phyloP scores from a whole-genome alignment of 2,329 filamentous ascomycete genomes.

The Didymella exigua region DNA sequence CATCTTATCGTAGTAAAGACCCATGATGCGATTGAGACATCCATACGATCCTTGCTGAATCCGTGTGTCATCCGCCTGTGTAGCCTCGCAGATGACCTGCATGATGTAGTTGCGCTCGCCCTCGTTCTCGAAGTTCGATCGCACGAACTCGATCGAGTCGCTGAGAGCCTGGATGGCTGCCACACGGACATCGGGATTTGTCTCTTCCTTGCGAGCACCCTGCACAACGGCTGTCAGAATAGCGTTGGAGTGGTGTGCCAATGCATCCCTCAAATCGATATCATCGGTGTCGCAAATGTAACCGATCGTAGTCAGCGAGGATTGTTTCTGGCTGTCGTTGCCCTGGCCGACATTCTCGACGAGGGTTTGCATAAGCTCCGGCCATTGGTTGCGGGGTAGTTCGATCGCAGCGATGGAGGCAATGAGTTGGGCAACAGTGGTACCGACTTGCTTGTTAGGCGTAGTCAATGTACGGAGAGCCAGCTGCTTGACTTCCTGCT shows the following conservation, averaged over 20 bases:
- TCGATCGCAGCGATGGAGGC: slow-evolving; percentile 94
- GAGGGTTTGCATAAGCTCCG: slow-evolving; percentile 83
- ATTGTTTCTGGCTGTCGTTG: slow-evolving; percentile 86
- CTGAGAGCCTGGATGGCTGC: slow-evolving; percentile 93
- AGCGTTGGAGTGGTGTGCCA: slow-evolving; percentile 86
- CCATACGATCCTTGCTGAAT: slow-evolving; percentile 97
- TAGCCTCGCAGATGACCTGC: slow-evolving; percentile 99
- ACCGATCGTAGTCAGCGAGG: slow-evolving; percentile 93
- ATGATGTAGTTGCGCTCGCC: slow-evolving; percentile 99
- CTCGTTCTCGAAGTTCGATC: slow-evolving; percentile 98
- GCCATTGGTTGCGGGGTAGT: slow-evolving; percentile 90
- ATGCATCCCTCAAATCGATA: slow-evolving; percentile 80
- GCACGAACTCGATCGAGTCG: slow-evolving; percentile 96
- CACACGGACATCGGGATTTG: slow-evolving; percentile 86
- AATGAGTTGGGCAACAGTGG: slow-evolving; percentile 92
- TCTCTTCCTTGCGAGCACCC: slow-evolving; percentile 94
- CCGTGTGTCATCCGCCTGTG: slow-evolving; percentile 85
- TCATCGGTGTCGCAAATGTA: slow-evolving; percentile 98
- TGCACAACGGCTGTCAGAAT: slow-evolving; percentile 98
- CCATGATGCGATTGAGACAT: slow-evolving; percentile 98
- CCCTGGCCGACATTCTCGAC: slow-evolving; percentile 93
- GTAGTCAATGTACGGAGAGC: slow-evolving; percentile 88
- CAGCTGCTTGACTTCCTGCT: slow-evolving; percentile 84
- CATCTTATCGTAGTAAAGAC: slow-evolving; percentile 99
- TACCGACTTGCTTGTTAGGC: slow-evolving; percentile 79